Evolutionary conservation across 345 rosid species (phyloP), one percentile per base, ranked within the genome.

Genomic region (Reutealis trisperma): DNA sequence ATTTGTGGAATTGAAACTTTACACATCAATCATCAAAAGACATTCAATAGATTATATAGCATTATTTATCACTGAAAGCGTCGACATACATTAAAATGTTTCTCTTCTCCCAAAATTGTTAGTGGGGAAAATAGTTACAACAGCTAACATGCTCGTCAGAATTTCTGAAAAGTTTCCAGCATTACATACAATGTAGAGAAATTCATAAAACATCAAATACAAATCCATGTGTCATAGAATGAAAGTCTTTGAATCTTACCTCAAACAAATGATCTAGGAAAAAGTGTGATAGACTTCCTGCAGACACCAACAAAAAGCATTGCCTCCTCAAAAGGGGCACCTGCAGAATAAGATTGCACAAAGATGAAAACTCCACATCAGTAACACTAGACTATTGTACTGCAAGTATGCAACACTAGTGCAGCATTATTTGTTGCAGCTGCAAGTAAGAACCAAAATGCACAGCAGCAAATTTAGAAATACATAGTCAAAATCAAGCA

Each of bases 191-290:
- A 54, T 52, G n/a, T 9, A 30, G 19, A 19, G 7, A 18, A 30
- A 8, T 63, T 64, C 13, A 14, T 37, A 42, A 34, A 37, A 34
- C 24, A 37, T 8, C 41, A 7, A 6, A 64, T 34, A 30, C 16
- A 21, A 14, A 54, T 16, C 14, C 24, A 3, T 25, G 41, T 45
- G 21, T 11, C 55, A 41, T n/a, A 62, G 25, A 4, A 15, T 10
- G 8, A 16, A 76, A 30, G 27, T n/a, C n/a, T 22, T 54, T 12
- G 65, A 57, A 64, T 32, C 6, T 63, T 77, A 90, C 94, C 92
- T 90, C 94, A 68, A 90, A 90, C 75, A 90, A 81, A 67, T 90
- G 94, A 73, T 90, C 92, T 13, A 90, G 82, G 79, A 90, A 90
- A 77, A 90, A 90, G 77, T 90, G 94, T 47, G 94, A 90, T 16